Percentiles rank a stretch among this genome's conserved stretches.
Evolutionary conservation across 1,139 yeast species (phyloP).

Genomic region (Hyphopichia burtonii): DNA sequence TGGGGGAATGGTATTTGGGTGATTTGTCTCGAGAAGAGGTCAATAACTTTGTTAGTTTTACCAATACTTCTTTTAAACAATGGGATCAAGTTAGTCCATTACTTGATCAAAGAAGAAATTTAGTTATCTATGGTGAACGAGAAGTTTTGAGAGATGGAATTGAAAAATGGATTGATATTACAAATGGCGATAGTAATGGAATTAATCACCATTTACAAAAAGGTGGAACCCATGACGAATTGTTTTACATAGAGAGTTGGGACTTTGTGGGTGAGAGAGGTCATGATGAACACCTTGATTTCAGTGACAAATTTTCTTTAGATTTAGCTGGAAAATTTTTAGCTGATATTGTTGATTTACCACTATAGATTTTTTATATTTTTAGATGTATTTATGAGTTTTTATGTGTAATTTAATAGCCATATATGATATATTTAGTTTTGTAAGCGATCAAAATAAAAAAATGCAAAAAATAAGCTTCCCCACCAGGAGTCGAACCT

Average conservation of each 20-base stretch:
- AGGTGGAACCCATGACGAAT: conserved; percentile 32
- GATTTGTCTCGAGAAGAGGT: conserved; percentile 16
- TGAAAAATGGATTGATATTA: conserved; percentile 17
- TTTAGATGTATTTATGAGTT: background rate
- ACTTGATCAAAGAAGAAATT: conserved; percentile 21
- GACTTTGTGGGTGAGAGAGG: conserved; percentile 26
- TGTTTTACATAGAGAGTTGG: conserved; percentile 31
- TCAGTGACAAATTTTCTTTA: conserved; percentile 23
- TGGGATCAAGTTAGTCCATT: conserved; percentile 34
- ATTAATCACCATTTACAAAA: conserved; percentile 23
- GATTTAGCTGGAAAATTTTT: conserved; percentile 13
- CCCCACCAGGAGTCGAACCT: conserved; percentile 97
- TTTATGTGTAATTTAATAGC: background rate
- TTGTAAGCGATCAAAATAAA: no score
- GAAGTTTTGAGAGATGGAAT: conserved; percentile 35
- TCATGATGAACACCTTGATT: conserved; percentile 21
- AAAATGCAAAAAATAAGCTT: conserved; percentile 50
- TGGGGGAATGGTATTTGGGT: conserved; percentile 31
- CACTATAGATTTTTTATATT: background rate
- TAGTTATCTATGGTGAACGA: conserved; percentile 38
- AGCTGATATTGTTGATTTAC: background rate
- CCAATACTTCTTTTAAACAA: conserved; percentile 22
- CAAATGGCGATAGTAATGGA: conserved; percentile 12
- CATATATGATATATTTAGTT: no score
- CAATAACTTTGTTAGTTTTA: conserved; percentile 23